Evolutionary conservation across 1,139 yeast genomes (phyloP).

Genomic region (Geotrichum cucujoidarum): DNA sequence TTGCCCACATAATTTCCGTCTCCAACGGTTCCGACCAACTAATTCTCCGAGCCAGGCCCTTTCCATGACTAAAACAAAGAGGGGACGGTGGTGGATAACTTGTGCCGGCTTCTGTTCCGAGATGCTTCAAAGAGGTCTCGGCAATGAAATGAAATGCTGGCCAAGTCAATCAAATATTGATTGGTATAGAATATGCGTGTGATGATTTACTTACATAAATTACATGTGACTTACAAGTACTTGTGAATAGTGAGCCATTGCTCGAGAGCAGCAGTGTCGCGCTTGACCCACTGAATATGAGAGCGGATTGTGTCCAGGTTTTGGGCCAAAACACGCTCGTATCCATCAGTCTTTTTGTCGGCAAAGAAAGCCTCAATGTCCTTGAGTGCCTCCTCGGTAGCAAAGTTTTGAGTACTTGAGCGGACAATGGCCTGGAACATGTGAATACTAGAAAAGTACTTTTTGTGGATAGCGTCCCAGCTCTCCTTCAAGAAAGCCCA

Average conservation of each 20-base stretch:
- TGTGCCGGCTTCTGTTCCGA: too few relatives aligned
- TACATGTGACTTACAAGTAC: slow-evolving; percentile 16
- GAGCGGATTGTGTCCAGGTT: slow-evolving; percentile 32
- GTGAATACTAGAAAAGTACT: slow-evolving; percentile 53
- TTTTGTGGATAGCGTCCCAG: slow-evolving; percentile 46
- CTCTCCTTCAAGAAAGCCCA: slow-evolving; percentile 55
- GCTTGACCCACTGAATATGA: slow-evolving; percentile 32
- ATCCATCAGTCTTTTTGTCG: slow-evolving; percentile 48
- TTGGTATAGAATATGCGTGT: too few relatives aligned
- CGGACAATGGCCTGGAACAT: slow-evolving; percentile 62
- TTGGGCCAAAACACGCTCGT: slow-evolving; percentile 35
- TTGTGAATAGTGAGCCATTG: slow-evolving; percentile 28
- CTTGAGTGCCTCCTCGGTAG: slow-evolving; percentile 41
- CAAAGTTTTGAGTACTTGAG: slow-evolving; percentile 44
- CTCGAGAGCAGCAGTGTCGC: slow-evolving; percentile 35
- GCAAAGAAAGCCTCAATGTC: slow-evolving; percentile 51
- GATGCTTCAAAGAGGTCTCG: too few relatives aligned
- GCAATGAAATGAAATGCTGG: too few relatives aligned
- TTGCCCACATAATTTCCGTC: too few relatives aligned
- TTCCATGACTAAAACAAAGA: too few relatives aligned
- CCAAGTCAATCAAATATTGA: too few relatives aligned
- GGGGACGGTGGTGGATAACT: too few relatives aligned
- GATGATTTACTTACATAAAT: neutral
- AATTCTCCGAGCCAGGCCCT: too few relatives aligned
- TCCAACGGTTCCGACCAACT: too few relatives aligned